Evolutionary conservation across 2,329 filamentous ascomycete species (phyloP).

Genomic region (Fusarium palustre): DNA sequence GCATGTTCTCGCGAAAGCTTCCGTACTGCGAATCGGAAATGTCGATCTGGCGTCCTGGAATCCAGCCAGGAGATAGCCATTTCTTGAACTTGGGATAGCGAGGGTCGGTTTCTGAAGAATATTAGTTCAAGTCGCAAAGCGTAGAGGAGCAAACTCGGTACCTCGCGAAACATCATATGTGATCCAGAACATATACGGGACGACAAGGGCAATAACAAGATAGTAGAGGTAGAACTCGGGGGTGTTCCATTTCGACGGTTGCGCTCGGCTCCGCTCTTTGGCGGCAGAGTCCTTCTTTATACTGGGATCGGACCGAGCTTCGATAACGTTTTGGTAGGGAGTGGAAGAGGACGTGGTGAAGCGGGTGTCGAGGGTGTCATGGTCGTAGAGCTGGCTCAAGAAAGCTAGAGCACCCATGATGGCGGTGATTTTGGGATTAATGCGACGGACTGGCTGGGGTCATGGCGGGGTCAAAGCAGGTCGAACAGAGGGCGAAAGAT

Average conservation of each 20-base stretch:
- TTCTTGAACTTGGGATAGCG: slow-evolving; percentile 80
- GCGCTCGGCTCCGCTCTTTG: slow-evolving; percentile 58
- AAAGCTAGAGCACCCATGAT: slow-evolving; percentile 59
- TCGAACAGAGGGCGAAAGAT: not conserved
- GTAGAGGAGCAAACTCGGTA: slow-evolving; percentile 54
- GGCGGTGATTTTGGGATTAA: slow-evolving; percentile 34
- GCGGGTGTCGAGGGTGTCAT: slow-evolving; percentile 70
- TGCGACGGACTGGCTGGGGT: slow-evolving; percentile 32
- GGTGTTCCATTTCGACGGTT: slow-evolving; percentile 84
- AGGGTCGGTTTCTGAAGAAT: slow-evolving; percentile 76
- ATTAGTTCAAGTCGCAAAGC: slow-evolving; percentile 24
- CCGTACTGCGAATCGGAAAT: slow-evolving; percentile 90
- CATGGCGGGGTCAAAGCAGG: slow-evolving; percentile 31
- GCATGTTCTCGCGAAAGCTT: slow-evolving; percentile 86
- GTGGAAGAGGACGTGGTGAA: slow-evolving; percentile 77
- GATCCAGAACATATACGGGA: slow-evolving; percentile 93
- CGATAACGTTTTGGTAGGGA: slow-evolving; percentile 70
- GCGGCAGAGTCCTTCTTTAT: slow-evolving; percentile 47
- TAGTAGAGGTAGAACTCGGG: slow-evolving; percentile 89
- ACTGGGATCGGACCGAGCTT: slow-evolving; percentile 60
- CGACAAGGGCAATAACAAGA: slow-evolving; percentile 69
- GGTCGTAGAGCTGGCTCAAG: slow-evolving; percentile 68
- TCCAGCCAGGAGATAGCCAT: slow-evolving; percentile 85
- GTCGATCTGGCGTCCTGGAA: slow-evolving; percentile 92
- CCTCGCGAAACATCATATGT: slow-evolving; percentile 86